Evolutionary conservation across 345 rosid genomes (phyloP), one percentile per base, ranked within the genome.

Genomic region (Arabis hirsuta): DNA sequence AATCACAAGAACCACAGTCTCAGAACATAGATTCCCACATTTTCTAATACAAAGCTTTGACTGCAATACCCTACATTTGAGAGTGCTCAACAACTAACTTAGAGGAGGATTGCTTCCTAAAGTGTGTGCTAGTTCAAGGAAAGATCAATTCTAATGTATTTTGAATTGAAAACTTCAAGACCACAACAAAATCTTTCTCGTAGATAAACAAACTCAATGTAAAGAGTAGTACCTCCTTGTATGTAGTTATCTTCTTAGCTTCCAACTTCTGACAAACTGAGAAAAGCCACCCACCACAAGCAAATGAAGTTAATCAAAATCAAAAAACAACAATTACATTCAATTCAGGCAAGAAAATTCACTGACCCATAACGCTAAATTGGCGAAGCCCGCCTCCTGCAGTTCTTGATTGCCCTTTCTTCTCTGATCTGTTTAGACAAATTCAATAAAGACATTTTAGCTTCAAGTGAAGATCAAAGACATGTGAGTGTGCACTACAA

Each of bases 241-340:
- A 82, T 19, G 84, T 78, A 55, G 84, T 75, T 11, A 72, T 80
- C 62, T 79, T 81, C 82, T 80, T 80, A 12, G 82, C 80, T 81
- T 80, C 84, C 79, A 82, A 47, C 72, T 68, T 82, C 73, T 80
- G 82, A 65, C 83, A 80, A 75, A 82, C 86, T 75, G 75, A 57
- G 36, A 56, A 58, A 71, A 57, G 6, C 62, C 53, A 70, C 62
- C 62, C 53, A 70, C 62, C 53, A 70, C 26, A 44, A 5, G 54
- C 14, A 46, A 4, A 29, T 14, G 44, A 62, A 36, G 20, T 42
- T 41, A 19, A 22, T 4, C 12, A 55, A 46, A 48, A 12, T 42
- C 43, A 53, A 20, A 52, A 20, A 56, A 57, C 32, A 68, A 36
- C 5, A 63, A 36, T 8, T 5, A 39, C 12, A 14, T 38, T 14